phyloP scores from a whole-genome alignment of 2,329 filamentous ascomycete species.

The Arthroderma sp. region DNA sequence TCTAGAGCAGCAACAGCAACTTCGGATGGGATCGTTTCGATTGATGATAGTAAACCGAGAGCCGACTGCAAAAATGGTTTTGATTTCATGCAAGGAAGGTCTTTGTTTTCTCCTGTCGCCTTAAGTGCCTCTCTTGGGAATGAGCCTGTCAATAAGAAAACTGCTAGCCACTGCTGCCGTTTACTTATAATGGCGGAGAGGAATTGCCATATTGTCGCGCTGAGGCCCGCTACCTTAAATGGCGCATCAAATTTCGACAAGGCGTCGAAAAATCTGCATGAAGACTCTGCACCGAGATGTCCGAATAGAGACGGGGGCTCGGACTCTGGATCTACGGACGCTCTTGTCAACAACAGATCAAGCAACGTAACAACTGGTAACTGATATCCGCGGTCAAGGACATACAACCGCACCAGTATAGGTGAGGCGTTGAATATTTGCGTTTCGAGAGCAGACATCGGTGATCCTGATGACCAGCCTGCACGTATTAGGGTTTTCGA shows the following conservation, averaged over 20 bases:
- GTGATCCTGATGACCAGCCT: conserved; percentile 49
- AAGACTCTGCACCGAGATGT: conserved; percentile 68
- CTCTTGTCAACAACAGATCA: conserved; percentile 58
- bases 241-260: conserved; percentile 67
- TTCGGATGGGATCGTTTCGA: conserved; percentile 50
- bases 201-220: conserved; percentile 66
- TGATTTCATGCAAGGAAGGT: conserved; percentile 36
- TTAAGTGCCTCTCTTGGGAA: conserved; percentile 65
- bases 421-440: conserved; percentile 72
- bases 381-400: conserved; percentile 52
- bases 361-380: conserved; percentile 55
- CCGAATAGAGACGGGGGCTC: conserved; percentile 91
- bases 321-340: conserved; percentile 45
- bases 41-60: conserved; percentile 53
- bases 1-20: conserved; percentile 65
- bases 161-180: conserved; percentile 90
- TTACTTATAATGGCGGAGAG: conserved; percentile 76
- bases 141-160: conserved; percentile 78
- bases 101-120: conserved; percentile 32
- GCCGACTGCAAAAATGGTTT: conserved; percentile 63
- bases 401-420: conserved; percentile 63
- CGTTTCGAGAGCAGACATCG: conserved; percentile 55
- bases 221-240: conserved; percentile 40
- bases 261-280: conserved; percentile 70
- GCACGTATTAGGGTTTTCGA: conserved; percentile 58